Evolutionary conservation across 176 grass and related monocot genomes (phyloP).

Genomic region (Rhynchospora breviuscula): DNA sequence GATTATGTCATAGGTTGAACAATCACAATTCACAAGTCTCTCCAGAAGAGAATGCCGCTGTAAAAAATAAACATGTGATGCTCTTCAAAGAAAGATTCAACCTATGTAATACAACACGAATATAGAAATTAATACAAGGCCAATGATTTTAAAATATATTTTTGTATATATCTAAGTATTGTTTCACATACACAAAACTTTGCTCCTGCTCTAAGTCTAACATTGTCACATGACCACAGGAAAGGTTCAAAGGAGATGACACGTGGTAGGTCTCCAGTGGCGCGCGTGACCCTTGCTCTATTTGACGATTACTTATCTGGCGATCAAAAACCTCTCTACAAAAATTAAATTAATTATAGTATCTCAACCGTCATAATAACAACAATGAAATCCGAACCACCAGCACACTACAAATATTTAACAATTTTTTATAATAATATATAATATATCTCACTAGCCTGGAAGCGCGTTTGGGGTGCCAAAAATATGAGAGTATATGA

Average conservation of each 20-base stretch:
- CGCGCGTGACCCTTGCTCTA: background rate
- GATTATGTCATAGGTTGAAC: no score
- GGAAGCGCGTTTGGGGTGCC: slow-evolving; percentile 12
- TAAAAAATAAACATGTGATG: no score
- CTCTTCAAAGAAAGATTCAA: no score
- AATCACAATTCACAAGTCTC: no score
- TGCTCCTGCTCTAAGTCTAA: no score
- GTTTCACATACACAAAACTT: no score
- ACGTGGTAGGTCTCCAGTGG: background rate
- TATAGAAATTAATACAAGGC: no score
- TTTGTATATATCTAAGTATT: no score
- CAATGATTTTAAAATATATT: no score
- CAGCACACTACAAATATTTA: background rate
- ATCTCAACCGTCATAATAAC: slow-evolving; percentile 1
- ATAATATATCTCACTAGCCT: slow-evolving; percentile 8
- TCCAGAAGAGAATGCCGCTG: no score
- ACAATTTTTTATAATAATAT: background rate
- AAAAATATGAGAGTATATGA: slow-evolving; percentile 9
- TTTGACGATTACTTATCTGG: background rate
- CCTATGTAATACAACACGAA: no score
- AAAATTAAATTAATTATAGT: slow-evolving; percentile 7
- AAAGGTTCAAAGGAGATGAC: background rate
- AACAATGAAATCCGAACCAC: slow-evolving; percentile 5
- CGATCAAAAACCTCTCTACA: background rate
- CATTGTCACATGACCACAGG: no score